Conservation (phyloP, 2,329 filamentous ascomycete species). For the Fusarium compactum region DNA sequence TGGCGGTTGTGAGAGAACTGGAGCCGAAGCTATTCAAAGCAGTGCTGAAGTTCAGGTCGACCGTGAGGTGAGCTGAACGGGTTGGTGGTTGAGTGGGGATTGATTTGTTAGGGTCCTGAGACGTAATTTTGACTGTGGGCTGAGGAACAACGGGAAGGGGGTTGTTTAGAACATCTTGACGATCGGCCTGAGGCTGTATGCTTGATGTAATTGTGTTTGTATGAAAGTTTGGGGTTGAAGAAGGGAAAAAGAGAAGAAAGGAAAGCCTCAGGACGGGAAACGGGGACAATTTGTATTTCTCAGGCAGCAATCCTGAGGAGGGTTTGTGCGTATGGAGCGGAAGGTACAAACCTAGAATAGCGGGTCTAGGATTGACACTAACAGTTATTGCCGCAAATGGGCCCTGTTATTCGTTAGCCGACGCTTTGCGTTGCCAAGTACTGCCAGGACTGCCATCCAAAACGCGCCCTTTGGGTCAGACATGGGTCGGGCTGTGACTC, state of each 20-base stretch:
- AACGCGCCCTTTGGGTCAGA: slow-evolving; percentile 44
- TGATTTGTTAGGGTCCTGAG: slow-evolving; percentile 55
- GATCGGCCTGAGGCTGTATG: slow-evolving; percentile 54
- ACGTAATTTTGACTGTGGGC: slow-evolving; percentile 66
- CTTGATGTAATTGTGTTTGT: slow-evolving; percentile 49
- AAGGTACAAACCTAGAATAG: slow-evolving; percentile 39
- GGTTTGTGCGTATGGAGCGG: slow-evolving; percentile 37
- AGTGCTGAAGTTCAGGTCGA: slow-evolving; percentile 76
- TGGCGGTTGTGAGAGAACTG: slow-evolving; percentile 68
- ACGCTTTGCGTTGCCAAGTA: slow-evolving; percentile 30
- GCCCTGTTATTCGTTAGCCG: slow-evolving; percentile 20
- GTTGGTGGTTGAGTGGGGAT: slow-evolving; percentile 61
- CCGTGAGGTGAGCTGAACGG: slow-evolving; percentile 66
- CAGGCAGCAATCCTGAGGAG: slow-evolving; percentile 56
- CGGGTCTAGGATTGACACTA: slow-evolving; percentile 36
- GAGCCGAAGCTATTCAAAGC: slow-evolving; percentile 69
- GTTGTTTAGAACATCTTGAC: slow-evolving; percentile 71
- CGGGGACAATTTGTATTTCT: slow-evolving; percentile 59
- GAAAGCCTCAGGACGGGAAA: slow-evolving; percentile 43
- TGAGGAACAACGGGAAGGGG: slow-evolving; percentile 53
- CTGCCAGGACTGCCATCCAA: not conserved
- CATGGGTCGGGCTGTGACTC: slow-evolving; percentile 52
- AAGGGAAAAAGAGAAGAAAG: slow-evolving; percentile 52
- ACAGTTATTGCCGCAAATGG: not conserved
- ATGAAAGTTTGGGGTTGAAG: slow-evolving; percentile 51